These are phyloP conservation scores for Phialophora tarda DNA, from an alignment of 2,329 filamentous ascomycete species.

Conservation along the genomic window DNA sequence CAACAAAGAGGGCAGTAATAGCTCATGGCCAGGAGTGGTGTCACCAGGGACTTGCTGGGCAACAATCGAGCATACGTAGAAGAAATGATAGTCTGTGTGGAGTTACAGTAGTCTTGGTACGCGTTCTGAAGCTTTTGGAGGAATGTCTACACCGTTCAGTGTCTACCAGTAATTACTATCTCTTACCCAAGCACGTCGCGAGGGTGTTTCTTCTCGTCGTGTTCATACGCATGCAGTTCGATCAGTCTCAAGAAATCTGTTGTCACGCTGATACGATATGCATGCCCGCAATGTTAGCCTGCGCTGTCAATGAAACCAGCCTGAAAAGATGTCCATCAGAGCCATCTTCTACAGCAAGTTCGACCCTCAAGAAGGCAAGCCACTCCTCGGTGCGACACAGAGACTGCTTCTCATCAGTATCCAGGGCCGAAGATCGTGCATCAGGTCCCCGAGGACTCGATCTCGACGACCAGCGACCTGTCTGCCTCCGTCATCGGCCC, in stretches of 20 bases:
- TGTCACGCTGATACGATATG: neutral
- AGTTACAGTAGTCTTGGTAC: too few species aligned
- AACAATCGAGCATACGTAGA: too few species aligned
- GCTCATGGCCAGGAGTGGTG: too few species aligned
- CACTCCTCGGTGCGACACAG: neutral
- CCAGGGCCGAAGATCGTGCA: constrained; percentile 67
- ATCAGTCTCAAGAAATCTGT: neutral
- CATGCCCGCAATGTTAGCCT: neutral
- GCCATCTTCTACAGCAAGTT: constrained; percentile 72
- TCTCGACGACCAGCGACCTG: constrained; percentile 54
- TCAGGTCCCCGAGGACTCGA: constrained; percentile 67
- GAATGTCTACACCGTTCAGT: too few species aligned
- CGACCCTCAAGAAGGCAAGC: constrained; percentile 61
- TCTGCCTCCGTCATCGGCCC: constrained; percentile 43
- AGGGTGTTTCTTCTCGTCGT: neutral
- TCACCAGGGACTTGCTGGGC: too few species aligned
- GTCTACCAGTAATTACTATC: too few species aligned
- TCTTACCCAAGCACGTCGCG: neutral
- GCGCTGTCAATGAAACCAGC: neutral
- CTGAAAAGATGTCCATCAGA: constrained; percentile 59
- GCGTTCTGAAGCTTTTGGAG: too few species aligned
- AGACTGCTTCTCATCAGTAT: neutral
- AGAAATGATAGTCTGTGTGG: too few species aligned
- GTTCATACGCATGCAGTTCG: neutral
- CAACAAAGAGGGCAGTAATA: too few species aligned